These are phyloP conservation scores for Lyophyllum shimeji DNA, from an alignment of 768 basidiomycete species.

Conservation along the genomic window DNA sequence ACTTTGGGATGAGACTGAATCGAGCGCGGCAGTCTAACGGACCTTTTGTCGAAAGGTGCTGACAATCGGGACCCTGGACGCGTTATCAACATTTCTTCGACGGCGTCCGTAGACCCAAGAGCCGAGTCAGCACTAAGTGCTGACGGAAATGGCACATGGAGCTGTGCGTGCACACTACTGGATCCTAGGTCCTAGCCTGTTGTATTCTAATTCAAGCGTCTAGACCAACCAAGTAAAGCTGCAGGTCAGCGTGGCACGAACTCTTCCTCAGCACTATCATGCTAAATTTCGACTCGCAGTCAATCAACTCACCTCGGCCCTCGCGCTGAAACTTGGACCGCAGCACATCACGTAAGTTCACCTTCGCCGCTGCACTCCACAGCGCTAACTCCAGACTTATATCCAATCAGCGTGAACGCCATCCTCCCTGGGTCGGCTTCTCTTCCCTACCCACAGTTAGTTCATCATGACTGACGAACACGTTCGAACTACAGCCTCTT, in stretches of 20 bases:
- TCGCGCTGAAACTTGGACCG: slow-evolving; percentile 65
- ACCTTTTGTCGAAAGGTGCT: slow-evolving; percentile 64
- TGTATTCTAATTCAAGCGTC: neutral
- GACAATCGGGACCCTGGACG: slow-evolving; percentile 64
- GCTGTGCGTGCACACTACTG: slow-evolving; percentile 53
- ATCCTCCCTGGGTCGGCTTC: slow-evolving; percentile 71
- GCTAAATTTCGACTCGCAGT: slow-evolving; percentile 31
- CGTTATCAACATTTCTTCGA: slow-evolving; percentile 83
- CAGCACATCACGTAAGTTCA: slow-evolving; percentile 60
- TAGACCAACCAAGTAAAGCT: slow-evolving; percentile 85
- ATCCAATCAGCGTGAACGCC: slow-evolving; percentile 69
- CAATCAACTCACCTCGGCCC: slow-evolving; percentile 74
- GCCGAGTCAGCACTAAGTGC: slow-evolving; percentile 52
- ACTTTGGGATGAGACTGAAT: neutral
- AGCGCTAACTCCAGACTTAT: slow-evolving; percentile 1
- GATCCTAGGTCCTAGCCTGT: neutral
- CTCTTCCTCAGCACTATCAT: neutral
- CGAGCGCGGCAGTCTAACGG: slow-evolving; percentile 42
- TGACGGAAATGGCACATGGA: slow-evolving; percentile 69
- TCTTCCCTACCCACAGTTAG: neutral
- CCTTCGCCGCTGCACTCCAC: neutral
- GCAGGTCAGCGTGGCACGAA: slow-evolving; percentile 43
- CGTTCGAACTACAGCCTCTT: slow-evolving; percentile 51
- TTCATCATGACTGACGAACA: neutral
- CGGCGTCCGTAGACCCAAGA: slow-evolving; percentile 52